These are phyloP conservation scores for Hyaloscypha hepaticicola DNA, from an alignment of 495 filamentous ascomycete genomes.

Conservation along the genomic window DNA sequence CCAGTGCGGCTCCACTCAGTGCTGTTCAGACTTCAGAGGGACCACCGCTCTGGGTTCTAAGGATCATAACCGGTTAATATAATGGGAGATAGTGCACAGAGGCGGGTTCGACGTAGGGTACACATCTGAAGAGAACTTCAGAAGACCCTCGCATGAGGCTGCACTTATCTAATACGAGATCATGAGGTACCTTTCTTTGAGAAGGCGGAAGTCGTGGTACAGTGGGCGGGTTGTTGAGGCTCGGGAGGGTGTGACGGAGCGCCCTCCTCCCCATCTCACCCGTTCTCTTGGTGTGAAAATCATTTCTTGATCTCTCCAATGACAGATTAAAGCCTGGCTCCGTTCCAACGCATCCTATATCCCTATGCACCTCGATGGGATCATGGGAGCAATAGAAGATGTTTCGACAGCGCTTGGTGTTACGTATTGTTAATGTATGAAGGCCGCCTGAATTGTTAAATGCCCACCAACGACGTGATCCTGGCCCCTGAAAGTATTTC, in stretches of 20 bases:
- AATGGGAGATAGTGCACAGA: background rate
- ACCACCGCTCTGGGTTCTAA: background rate
- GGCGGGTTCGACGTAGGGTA: background rate
- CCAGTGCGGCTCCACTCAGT: slow-evolving; percentile 1
- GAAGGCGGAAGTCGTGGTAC: too few species aligned
- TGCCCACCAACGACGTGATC: background rate
- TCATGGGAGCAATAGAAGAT: background rate
- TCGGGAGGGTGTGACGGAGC: too few species aligned
- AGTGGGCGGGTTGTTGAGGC: too few species aligned
- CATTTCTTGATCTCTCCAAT: background rate
- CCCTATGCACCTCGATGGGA: background rate
- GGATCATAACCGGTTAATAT: background rate
- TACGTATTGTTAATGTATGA: background rate
- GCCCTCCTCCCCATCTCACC: too few species aligned
- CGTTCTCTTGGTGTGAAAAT: too few species aligned
- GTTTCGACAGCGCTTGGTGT: background rate
- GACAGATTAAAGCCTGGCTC: background rate
- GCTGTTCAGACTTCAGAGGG: background rate
- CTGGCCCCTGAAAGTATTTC: background rate
- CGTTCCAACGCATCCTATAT: background rate
- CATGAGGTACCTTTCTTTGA: slow-evolving; percentile 2
- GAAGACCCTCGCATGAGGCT: slow-evolving; percentile 1
- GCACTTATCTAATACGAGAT: slow-evolving; percentile 6
- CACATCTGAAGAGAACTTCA: background rate
- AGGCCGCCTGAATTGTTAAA: background rate